Evolutionary conservation across 768 basidiomycete species (phyloP), one percentile per base, ranked within the genome.

Genomic region (Leucosporidium creatinivorum): DNA sequence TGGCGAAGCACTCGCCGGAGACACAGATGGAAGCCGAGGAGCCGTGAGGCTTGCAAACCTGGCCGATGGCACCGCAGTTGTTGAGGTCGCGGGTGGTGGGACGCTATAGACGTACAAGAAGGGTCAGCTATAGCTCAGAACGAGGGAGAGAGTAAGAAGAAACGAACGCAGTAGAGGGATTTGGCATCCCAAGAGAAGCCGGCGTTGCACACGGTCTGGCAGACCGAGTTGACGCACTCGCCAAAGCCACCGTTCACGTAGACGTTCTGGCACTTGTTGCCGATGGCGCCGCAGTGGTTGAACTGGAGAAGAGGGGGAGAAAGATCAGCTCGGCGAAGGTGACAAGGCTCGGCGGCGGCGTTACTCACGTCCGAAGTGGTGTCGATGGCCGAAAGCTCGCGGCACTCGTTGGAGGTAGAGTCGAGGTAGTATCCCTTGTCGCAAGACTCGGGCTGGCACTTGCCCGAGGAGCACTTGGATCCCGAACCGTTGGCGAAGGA

Each of bases 211-310:
- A 7, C 6, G 19, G 28, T 59, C 58, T 17, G 19, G 61, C 69
- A 70, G 25, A 61, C 33, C 23, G 63, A 60, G 66, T 28, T 36
- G n/a, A 49, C n/a, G 30, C 69, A 67, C 63, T 54, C 28, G 17
- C 58, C 69, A 9, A 13, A 4, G 28, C 66, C 69, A 61, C 69
- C 69, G 66, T 70, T 70, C n/a, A 26, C n/a, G 69, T 65, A 70
- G 4, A 63, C 48, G 3, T 50, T n/a, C 19, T 66, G 66, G 66
- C 69, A 70, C 31, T 56, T 47, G 28, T 49, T 62, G 8, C 59
- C 59, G 63, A 62, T 18, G 5, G 21, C 4, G 19, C 69, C 69
- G 60, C 68, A 64, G 63, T 68, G 63, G 62, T 21, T 9, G 61
- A 19, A 36, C 31, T 9, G 25, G 9, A n/a, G 31, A 4, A 13